Evolutionary conservation across 2,329 filamentous ascomycete species (phyloP), one percentile per base, ranked within the genome.

Genomic region (Alternaria arborescens): DNA sequence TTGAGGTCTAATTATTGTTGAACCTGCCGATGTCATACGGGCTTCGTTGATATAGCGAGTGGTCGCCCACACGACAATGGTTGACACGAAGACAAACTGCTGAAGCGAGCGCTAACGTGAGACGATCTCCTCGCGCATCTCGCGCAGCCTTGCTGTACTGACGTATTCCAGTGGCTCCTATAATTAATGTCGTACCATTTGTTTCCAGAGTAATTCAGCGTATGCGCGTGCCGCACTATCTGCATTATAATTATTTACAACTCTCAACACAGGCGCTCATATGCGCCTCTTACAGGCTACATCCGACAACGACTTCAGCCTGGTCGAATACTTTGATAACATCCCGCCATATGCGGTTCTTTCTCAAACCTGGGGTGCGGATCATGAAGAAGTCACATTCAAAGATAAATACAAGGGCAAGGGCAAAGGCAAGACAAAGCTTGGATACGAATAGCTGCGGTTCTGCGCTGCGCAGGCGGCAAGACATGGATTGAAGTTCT

Each of bases 311-410:
- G 46, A 26, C 8, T 41, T 51, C 34, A 20, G 8, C 18, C 54
- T 57, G 3, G 26, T 43, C 7, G 26, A 43, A 5, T 18, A 18
- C 8, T 3, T 26, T 26, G 24, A 26, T 32, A 5, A 32, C 10
- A 12, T 32, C 10, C 46, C 52, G 7, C 28, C 46, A 12, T 61
- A 61, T 20, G 58, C 58, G 7, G 57, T 57, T 18, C 36, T 61
- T 4, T 61, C 53, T 4, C 58, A 61, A n/a, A 61, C 53, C 2
- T 61, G 58, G 58, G 53, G 47, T 8, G 18, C 30, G 3, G 41
- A 52, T n/a, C n/a, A 57, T 10, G 48, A 58, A 5, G 50, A 58
- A 28, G 48, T 58, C 5, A 53, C 32, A 4, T 43, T 47, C 20
- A 24, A 41, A 3, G 50, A 58, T 7, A n/a, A 54, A 14, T 48